These are phyloP conservation scores for Solanum hybrid DNA, from an alignment of 305 asterid genomes.

Conservation along the genomic window DNA sequence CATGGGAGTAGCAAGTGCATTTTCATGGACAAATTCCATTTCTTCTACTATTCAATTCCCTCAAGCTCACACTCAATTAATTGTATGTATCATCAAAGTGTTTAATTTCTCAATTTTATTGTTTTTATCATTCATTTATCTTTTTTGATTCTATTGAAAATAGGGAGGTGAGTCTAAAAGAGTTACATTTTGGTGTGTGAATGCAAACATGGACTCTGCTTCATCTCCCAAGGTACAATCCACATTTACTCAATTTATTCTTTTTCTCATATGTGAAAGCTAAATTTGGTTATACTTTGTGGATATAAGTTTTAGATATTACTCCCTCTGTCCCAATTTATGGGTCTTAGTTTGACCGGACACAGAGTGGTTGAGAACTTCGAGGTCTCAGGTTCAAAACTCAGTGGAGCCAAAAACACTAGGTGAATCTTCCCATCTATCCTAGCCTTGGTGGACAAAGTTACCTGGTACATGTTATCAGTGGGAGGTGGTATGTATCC, in stretches of 20 bases:
- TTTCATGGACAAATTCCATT: constrained; percentile 21
- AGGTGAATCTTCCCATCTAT: background rate
- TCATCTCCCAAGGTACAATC: constrained; percentile 12
- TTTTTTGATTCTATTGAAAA: background rate
- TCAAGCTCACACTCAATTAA: background rate
- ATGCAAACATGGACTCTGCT: constrained; percentile 9
- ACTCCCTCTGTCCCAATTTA: background rate
- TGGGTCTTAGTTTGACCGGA: background rate
- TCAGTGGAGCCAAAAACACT: background rate
- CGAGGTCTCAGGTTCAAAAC: background rate
- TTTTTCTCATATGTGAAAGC: background rate
- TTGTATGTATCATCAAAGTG: background rate
- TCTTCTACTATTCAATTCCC: constrained; percentile 17
- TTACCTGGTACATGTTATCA: background rate
- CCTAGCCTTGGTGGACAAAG: background rate
- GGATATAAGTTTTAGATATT: background rate
- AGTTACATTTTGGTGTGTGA: constrained; percentile 8
- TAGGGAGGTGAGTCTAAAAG: constrained; percentile 9
- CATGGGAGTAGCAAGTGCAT: constrained; percentile 2
- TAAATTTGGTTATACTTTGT: background rate
- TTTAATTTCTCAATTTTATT: background rate
- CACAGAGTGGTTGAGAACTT: fast-evolving
- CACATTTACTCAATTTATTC: background rate
- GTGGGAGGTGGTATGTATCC: background rate
- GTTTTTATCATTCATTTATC: background rate